These are phyloP conservation scores for Trypanosoma boissoni DNA, from an alignment of 208 protist genomes.

Conservation along the genomic window DNA sequence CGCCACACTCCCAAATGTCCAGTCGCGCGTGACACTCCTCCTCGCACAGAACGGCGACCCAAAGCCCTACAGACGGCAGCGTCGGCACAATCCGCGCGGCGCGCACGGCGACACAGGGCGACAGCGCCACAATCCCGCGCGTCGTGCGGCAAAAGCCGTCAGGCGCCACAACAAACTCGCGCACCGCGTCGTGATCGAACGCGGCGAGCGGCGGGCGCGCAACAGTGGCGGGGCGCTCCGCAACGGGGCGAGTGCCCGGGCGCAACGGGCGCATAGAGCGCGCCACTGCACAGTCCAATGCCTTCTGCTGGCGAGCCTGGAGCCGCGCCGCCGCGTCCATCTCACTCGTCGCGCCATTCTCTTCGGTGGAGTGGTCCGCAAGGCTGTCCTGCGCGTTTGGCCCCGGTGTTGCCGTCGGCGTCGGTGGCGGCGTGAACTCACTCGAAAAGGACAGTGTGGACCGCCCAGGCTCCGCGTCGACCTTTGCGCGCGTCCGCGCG, in stretches of 20 bases:
- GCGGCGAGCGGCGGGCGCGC: constrained; percentile 3
- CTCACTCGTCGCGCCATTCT: too few relatives aligned
- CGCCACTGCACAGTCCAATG: background rate
- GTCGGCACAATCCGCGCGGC: constrained; percentile 16
- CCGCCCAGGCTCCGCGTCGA: too few relatives aligned
- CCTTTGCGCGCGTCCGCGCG: too few relatives aligned
- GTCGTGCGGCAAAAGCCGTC: background rate
- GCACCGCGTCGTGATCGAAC: constrained; percentile 1
- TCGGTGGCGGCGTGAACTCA: too few relatives aligned
- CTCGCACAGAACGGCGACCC: constrained; percentile 19
- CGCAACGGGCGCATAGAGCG: constrained; percentile 12
- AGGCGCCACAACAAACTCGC: constrained; percentile 7
- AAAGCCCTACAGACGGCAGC: constrained; percentile 12
- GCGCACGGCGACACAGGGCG: constrained; percentile 1
- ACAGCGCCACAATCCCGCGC: constrained; percentile 6
- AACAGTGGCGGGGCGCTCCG: constrained; percentile 3
- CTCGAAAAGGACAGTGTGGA: too few relatives aligned
- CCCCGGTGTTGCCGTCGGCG: too few relatives aligned
- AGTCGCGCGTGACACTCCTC: constrained; percentile 19
- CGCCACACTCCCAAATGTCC: constrained; percentile 17
- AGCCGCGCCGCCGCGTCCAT: too few relatives aligned
- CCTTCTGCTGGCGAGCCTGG: background rate
- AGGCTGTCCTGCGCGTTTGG: too few relatives aligned
- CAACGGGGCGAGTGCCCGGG: constrained; percentile 2
- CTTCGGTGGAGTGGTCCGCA: too few relatives aligned